These are phyloP conservation scores for Epichloe uncinata DNA, from an alignment of 2,329 filamentous ascomycete genomes.

Conservation along the genomic window DNA sequence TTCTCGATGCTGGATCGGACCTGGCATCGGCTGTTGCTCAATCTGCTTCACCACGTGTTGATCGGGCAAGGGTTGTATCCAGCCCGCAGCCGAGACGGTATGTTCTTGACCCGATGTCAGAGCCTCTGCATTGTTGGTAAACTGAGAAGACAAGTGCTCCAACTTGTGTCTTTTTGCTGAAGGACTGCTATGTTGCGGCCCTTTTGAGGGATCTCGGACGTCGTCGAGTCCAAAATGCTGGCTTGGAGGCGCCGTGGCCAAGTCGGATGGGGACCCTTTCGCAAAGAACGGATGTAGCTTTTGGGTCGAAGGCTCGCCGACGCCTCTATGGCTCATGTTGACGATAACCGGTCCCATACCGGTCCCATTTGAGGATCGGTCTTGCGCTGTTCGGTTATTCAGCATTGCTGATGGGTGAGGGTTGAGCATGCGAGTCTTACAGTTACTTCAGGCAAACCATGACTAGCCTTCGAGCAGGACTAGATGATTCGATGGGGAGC, in stretches of 20 bases:
- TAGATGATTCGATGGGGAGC: background rate
- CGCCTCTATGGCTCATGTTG: slow-evolving; percentile 30
- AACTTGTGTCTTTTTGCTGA: slow-evolving; percentile 4
- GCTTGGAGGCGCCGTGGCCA: background rate
- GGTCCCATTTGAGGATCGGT: slow-evolving; percentile 24
- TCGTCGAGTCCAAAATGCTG: background rate
- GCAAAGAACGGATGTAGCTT: slow-evolving; percentile 45
- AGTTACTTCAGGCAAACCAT: background rate
- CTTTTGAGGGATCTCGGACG: background rate
- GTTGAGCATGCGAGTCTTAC: background rate
- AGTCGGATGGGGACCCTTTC: slow-evolving; percentile 11
- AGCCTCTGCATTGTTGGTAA: background rate
- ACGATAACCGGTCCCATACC: slow-evolving; percentile 31
- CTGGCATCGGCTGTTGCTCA: background rate
- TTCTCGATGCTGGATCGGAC: background rate
- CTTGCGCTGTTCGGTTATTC: background rate
- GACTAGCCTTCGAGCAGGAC: background rate
- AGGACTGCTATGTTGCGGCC: background rate
- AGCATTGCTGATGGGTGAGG: background rate
- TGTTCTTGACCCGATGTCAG: background rate
- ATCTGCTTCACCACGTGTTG: background rate
- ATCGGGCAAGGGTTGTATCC: background rate
- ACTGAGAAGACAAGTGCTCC: slow-evolving; percentile 5
- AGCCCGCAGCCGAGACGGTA: background rate
- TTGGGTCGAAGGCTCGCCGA: slow-evolving; percentile 22